Percentiles rank a stretch among this genome's conserved stretches.
Evolutionary conservation across 208 protist species (phyloP).

Genomic region (Kentomonas sorsogonicus): DNA sequence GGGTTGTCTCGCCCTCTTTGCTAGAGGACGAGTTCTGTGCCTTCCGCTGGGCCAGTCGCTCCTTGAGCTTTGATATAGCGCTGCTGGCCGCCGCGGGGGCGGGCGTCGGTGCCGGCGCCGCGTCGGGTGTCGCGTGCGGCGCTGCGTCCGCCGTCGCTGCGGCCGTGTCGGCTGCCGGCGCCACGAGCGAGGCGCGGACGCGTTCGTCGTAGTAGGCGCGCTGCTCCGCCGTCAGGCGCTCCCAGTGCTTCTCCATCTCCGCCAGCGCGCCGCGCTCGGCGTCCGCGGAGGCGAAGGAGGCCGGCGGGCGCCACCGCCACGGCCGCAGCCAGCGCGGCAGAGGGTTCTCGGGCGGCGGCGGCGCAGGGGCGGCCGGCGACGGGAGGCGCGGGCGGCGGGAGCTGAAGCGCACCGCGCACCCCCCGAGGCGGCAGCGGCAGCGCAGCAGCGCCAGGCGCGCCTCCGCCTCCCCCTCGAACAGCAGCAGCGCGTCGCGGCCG

Average conservation of each 20-base stretch:
- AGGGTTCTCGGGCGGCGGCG: neutral
- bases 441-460: slow-evolving; percentile 46
- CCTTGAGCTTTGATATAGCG: slow-evolving; percentile 8
- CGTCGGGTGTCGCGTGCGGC: neutral
- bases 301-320: slow-evolving; percentile 38
- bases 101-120: neutral
- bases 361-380: slow-evolving; percentile 1
- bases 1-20: too few species aligned
- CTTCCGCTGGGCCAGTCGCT: slow-evolving; percentile 20
- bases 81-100: neutral
- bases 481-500: slow-evolving; percentile 19
- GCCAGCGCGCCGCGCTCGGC: slow-evolving; percentile 51
- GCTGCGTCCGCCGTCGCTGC: neutral
- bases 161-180: neutral
- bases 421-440: slow-evolving; percentile 32
- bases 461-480: slow-evolving; percentile 38
- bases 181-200: slow-evolving; percentile 17
- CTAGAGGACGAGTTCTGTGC: too few species aligned
- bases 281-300: slow-evolving; percentile 32
- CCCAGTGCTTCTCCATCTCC: slow-evolving; percentile 61
- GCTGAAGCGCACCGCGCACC: slow-evolving; percentile 14
- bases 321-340: slow-evolving; percentile 21
- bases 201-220: slow-evolving; percentile 74
- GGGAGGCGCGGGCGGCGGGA: slow-evolving; percentile 34
- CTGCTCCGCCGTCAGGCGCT: slow-evolving; percentile 53